Percentiles rank a stretch among this genome's conserved stretches.
Evolutionary conservation across 2,329 filamentous ascomycete species (phyloP).

Genomic region (Botrytis medusae): DNA sequence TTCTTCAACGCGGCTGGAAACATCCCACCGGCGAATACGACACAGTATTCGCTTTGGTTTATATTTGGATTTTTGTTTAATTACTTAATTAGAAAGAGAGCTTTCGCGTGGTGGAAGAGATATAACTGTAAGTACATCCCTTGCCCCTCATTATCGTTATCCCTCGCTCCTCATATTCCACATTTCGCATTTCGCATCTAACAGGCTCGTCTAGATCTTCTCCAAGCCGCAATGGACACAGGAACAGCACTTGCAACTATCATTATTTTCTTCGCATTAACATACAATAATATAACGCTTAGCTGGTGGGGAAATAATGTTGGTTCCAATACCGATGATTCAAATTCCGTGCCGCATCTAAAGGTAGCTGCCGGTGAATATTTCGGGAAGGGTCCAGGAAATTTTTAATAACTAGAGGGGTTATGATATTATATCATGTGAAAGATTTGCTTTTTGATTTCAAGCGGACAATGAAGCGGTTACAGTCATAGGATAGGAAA

Average conservation of each 20-base stretch:
- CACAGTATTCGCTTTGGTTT: constrained; percentile 49
- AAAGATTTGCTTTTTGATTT: neutral
- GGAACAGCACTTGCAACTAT: constrained; percentile 53
- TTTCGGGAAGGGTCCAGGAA: neutral
- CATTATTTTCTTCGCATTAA: constrained; percentile 54
- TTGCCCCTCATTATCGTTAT: neutral
- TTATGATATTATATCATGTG: neutral
- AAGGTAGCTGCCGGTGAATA: neutral
- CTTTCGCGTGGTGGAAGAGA: constrained; percentile 52
- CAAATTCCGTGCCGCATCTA: constrained; percentile 9
- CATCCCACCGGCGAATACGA: constrained; percentile 52
- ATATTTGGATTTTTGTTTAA: constrained; percentile 50
- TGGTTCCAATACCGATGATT: constrained; percentile 3
- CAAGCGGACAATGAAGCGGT: neutral
- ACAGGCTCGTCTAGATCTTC: constrained; percentile 42
- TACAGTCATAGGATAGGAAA: neutral
- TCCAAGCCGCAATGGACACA: constrained; percentile 49
- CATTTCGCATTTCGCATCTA: neutral
- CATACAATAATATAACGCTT: constrained; percentile 46
- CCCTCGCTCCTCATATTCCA: neutral
- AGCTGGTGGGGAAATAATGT: constrained; percentile 41
- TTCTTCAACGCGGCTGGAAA: constrained; percentile 49
- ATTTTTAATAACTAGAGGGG: neutral
- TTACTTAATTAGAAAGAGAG: constrained; percentile 48
- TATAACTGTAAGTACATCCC: constrained; percentile 31